phyloP scores from a whole-genome alignment of 805 yeast species.

The Sugiyamaella floridensis region DNA sequence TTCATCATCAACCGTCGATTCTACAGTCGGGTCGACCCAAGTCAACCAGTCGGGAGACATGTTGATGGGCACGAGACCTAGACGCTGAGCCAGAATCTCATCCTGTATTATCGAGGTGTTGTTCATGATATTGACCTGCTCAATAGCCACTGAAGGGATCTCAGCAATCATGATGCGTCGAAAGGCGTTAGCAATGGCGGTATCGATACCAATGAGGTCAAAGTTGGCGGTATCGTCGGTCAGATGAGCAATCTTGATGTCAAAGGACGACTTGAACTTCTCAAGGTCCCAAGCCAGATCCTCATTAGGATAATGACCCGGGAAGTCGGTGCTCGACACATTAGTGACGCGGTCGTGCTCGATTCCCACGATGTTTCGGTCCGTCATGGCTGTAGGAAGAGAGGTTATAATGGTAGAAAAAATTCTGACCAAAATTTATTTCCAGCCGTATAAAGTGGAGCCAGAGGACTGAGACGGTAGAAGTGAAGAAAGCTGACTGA shows the following conservation, averaged over 20 bases:
- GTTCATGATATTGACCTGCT: constrained; percentile 81
- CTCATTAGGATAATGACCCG: constrained; percentile 65
- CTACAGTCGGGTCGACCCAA: constrained; percentile 48
- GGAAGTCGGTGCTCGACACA: constrained; percentile 73
- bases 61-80: constrained; percentile 85
- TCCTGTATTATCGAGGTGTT: constrained; percentile 96
- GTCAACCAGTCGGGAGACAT: constrained; percentile 83
- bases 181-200: constrained; percentile 92
- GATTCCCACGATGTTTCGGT: constrained; percentile 62
- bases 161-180: constrained; percentile 96
- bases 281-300: constrained; percentile 80
- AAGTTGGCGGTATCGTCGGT: constrained; percentile 64
- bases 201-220: constrained; percentile 79
- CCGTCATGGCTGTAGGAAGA: constrained; percentile 2
- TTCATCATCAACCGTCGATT: constrained; percentile 16
- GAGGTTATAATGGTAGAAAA: not conserved
- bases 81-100: constrained; percentile 92
- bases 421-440: not conserved
- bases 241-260: constrained; percentile 57
- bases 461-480: too few species aligned
- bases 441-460: not conserved
- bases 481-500: too few species aligned
- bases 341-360: constrained; percentile 89
- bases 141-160: constrained; percentile 94
- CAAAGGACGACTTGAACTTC: constrained; percentile 61